Conservation (phyloP, 2,329 filamentous ascomycete genomes). For the Fusarium camptoceras region DNA sequence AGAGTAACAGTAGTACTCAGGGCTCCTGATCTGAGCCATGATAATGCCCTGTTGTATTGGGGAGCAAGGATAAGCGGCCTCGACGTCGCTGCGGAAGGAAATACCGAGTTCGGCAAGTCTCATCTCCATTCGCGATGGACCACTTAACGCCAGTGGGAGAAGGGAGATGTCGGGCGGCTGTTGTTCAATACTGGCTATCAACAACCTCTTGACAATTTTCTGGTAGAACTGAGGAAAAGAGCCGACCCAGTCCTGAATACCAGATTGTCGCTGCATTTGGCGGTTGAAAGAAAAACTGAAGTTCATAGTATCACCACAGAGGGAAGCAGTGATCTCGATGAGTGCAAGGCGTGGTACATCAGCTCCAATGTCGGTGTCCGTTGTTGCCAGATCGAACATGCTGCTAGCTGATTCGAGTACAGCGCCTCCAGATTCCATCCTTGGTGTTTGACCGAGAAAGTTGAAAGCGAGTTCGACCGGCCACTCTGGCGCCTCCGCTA, state of each 20-base stretch:
- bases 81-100: background rate
- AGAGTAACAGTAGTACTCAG: constrained; percentile 39
- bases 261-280: constrained; percentile 6
- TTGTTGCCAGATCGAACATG: constrained; percentile 17
- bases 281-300: constrained; percentile 30
- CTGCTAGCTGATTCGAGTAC: constrained; percentile 11
- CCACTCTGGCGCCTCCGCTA: background rate
- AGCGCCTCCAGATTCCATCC: background rate
- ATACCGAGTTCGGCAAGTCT: background rate
- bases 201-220: background rate
- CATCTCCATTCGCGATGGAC: background rate
- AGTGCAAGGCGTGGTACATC: constrained; percentile 31
- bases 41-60: constrained; percentile 41
- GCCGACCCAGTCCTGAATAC: background rate
- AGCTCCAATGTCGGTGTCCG: constrained; percentile 18
- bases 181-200: background rate
- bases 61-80: constrained; percentile 39
- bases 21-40: constrained; percentile 31
- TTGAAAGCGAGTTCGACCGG: constrained; percentile 39
- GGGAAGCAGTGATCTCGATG: constrained; percentile 32
- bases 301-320: background rate
- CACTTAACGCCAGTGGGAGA: constrained; percentile 16
- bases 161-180: constrained; percentile 9
- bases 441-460: constrained; percentile 31
- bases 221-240: background rate